These are phyloP conservation scores for Magnolia officinalis DNA, from an alignment of 164 flowering plant genomes.

Conservation along the genomic window DNA sequence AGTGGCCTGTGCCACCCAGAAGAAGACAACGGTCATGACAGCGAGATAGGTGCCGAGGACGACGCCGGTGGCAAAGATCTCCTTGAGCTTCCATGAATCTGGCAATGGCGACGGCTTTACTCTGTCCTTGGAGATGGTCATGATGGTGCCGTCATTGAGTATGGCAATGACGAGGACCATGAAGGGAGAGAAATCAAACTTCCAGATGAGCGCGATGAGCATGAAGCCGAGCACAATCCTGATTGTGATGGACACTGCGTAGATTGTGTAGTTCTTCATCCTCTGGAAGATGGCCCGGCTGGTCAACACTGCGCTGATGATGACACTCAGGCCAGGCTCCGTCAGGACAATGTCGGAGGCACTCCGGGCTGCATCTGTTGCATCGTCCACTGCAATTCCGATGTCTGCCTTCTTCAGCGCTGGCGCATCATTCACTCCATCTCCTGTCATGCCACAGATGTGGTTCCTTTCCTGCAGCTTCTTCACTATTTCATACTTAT, in stretches of 20 bases:
- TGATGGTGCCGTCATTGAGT: conserved; percentile 91
- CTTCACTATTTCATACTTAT: conserved; percentile 79
- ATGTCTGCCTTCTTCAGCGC: conserved; percentile 86
- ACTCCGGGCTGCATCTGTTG: conserved; percentile 86
- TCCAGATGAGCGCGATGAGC: conserved; percentile 79
- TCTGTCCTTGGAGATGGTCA: conserved; percentile 92
- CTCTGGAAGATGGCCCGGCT: conserved; percentile 94
- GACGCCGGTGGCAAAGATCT: conserved; percentile 70
- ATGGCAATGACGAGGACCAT: conserved; percentile 84
- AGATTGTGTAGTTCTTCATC: conserved; percentile 94
- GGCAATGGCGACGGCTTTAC: conserved; percentile 92
- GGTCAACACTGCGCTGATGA: conserved; percentile 77
- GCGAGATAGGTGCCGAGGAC: conserved; percentile 73
- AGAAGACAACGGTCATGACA: conserved; percentile 60
- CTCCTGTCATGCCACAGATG: conserved; percentile 86
- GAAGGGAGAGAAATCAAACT: conserved; percentile 92
- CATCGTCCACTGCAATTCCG: conserved; percentile 90
- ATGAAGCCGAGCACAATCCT: conserved; percentile 83
- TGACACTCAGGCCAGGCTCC: conserved; percentile 86
- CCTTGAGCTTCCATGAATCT: conserved; percentile 82
- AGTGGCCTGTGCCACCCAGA: conserved; percentile 45
- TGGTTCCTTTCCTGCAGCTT: conserved; percentile 73
- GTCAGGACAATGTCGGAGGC: conserved; percentile 89
- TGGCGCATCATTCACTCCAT: conserved; percentile 85
- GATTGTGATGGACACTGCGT: conserved; percentile 91